Evolutionary conservation across 441 rosid species (phyloP).

Genomic region (Gossypium schwendimanii): DNA sequence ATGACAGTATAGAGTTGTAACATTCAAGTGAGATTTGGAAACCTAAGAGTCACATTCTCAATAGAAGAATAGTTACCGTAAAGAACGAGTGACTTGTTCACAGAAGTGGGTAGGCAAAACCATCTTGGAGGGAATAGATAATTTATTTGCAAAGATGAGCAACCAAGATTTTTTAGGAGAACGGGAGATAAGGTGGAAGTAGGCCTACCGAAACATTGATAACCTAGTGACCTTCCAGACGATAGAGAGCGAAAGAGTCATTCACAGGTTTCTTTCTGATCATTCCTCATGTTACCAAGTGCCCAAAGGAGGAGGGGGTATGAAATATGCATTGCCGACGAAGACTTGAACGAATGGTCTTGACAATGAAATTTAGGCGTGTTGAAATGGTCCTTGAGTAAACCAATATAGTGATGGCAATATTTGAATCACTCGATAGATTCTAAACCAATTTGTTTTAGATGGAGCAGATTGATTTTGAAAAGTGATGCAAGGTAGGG

Average conservation of each 20-base stretch:
- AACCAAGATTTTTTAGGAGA: not conserved
- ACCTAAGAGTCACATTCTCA: not conserved
- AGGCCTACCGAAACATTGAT: not conserved
- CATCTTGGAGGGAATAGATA: not conserved
- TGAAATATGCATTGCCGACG: not conserved
- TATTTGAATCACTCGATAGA: not conserved
- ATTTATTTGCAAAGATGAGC: not conserved
- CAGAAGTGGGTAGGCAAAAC: not conserved
- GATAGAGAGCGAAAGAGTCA: not conserved
- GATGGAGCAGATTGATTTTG: not conserved
- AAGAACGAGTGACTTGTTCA: not conserved
- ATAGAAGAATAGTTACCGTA: no score
- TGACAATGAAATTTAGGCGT: not conserved
- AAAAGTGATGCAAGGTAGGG: not conserved
- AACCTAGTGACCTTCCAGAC: not conserved
- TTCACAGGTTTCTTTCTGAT: not conserved
- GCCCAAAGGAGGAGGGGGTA: not conserved
- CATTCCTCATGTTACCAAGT: not conserved
- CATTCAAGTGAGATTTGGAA: not conserved
- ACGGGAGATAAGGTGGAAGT: not conserved
- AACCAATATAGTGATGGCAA: not conserved
- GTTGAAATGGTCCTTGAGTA: not conserved
- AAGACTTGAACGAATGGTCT: not conserved
- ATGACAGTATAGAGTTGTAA: no score
- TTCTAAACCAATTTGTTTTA: not conserved